phyloP scores from a whole-genome alignment of 1,139 yeast genomes.

The Blastobotrys capitulatus region DNA sequence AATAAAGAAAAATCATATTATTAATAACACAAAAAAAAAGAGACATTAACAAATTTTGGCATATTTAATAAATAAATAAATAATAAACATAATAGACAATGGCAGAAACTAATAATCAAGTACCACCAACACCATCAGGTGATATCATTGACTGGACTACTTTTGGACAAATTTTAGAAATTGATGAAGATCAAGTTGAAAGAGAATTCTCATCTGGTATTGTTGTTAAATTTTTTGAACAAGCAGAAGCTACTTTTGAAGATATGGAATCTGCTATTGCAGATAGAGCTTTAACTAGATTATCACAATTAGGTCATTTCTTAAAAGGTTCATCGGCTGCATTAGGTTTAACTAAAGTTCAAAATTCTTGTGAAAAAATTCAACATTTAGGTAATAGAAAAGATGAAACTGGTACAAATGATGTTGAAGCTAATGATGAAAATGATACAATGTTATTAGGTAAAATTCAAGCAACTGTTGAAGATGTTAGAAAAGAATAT shows the following conservation, averaged over 20 bases:
- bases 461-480: constrained; percentile 25
- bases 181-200: constrained; percentile 91
- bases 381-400: constrained; percentile 75
- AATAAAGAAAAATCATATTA: too few relatives aligned
- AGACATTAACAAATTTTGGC: too few relatives aligned
- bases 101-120: constrained; percentile 5
- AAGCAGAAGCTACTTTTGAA: constrained; percentile 72
- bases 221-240: constrained; percentile 80
- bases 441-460: constrained; percentile 27
- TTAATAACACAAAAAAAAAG: background rate
- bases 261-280: constrained; percentile 59
- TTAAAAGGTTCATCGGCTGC: constrained; percentile 96
- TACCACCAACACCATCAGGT: constrained; percentile 32
- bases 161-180: constrained; percentile 78
- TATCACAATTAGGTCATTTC: constrained; percentile 83
- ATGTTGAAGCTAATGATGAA: constrained; percentile 21
- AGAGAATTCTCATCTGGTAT: constrained; percentile 72
- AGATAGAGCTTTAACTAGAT: constrained; percentile 46
- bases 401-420: constrained; percentile 35
- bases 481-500: constrained; percentile 32
- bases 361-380: constrained; percentile 84
- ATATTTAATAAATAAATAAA: background rate
- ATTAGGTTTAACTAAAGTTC: constrained; percentile 74
- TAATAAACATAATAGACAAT: background rate
- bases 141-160: constrained; percentile 86